Percentiles rank a stretch among this genome's conserved stretches.
Evolutionary conservation across 2,329 filamentous ascomycete genomes (phyloP).

Genomic region (Aureobasidium pullulans): DNA sequence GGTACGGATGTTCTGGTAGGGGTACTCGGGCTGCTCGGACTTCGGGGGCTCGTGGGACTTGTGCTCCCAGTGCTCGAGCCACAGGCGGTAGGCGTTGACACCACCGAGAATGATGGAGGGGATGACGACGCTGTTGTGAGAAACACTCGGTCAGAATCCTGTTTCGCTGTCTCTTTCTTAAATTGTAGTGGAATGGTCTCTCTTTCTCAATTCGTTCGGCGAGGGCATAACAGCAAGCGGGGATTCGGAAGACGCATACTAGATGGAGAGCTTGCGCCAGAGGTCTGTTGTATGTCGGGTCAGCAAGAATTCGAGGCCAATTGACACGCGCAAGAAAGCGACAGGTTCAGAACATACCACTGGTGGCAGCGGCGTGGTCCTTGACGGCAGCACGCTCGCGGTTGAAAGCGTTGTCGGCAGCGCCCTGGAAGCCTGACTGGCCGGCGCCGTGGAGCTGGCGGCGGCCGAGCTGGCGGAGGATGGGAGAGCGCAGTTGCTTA

Average conservation of each 20-base stretch:
- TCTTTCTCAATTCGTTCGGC: neutral
- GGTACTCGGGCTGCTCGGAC: constrained; percentile 87
- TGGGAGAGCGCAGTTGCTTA: constrained; percentile 19
- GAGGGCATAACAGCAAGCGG: neutral
- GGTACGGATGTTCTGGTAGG: constrained; percentile 94
- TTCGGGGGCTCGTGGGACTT: constrained; percentile 75
- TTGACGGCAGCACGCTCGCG: constrained; percentile 85
- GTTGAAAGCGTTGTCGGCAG: constrained; percentile 83
- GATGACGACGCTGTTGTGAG: constrained; percentile 56
- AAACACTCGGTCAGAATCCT: neutral
- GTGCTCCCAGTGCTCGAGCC: constrained; percentile 97
- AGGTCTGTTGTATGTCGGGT: constrained; percentile 52
- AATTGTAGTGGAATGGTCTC: constrained; percentile 13
- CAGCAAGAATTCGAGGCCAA: neutral
- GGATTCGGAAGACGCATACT: constrained; percentile 47
- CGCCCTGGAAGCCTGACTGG: constrained; percentile 41
- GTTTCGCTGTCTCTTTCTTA: neutral
- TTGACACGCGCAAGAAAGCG: neutral
- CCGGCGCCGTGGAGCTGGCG: constrained; percentile 18
- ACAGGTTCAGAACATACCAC: constrained; percentile 53
- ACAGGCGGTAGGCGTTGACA: constrained; percentile 83
- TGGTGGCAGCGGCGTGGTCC: constrained; percentile 77
- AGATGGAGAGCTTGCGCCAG: constrained; percentile 94
- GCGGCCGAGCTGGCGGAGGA: constrained; percentile 23
- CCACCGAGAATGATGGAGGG: constrained; percentile 64